Conservation (phyloP, 345 rosid genomes). For the Stellera chamaejasme region DNA sequence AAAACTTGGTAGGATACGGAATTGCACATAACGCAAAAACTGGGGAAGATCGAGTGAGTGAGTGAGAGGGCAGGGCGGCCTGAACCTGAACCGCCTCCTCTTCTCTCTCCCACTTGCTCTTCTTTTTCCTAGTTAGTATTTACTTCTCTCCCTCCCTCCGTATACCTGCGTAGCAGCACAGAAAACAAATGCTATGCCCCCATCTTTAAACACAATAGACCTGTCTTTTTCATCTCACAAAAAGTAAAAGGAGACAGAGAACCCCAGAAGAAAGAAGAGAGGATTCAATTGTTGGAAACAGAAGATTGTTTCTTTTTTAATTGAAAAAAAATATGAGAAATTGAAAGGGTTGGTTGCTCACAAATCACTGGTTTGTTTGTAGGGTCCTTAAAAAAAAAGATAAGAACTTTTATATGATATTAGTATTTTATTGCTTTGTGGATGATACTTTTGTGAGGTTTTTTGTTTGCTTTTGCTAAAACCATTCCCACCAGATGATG, state of each 20-base stretch:
- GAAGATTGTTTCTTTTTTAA: too few species aligned
- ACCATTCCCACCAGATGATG: conserved; percentile 63
- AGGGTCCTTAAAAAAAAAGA: background rate
- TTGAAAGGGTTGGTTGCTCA: background rate
- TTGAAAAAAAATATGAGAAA: background rate
- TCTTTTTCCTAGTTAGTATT: background rate
- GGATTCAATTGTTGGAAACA: background rate
- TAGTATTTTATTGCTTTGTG: conserved; percentile 4
- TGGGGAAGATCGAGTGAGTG: too few species aligned
- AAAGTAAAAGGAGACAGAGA: conserved; percentile 9
- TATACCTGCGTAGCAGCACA: conserved; percentile 11
- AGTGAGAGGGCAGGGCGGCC: too few species aligned
- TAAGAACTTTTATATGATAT: conserved; percentile 10
- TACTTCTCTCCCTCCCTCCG: conserved; percentile 6
- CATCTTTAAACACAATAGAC: conserved; percentile 25
- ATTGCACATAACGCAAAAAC: too few species aligned
- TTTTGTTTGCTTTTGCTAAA: conserved; percentile 35
- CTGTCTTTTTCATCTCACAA: conserved; percentile 26
- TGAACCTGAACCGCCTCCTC: too few species aligned
- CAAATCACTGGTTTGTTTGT: too few species aligned
- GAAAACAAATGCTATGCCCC: conserved; percentile 13
- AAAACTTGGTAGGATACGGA: too few species aligned
- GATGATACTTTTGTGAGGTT: conserved; percentile 4
- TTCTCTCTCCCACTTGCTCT: background rate
- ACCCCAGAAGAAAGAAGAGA: background rate